These are phyloP conservation scores for Flaveria brownii DNA, from an alignment of 129 eudicot species.

Conservation along the genomic window DNA sequence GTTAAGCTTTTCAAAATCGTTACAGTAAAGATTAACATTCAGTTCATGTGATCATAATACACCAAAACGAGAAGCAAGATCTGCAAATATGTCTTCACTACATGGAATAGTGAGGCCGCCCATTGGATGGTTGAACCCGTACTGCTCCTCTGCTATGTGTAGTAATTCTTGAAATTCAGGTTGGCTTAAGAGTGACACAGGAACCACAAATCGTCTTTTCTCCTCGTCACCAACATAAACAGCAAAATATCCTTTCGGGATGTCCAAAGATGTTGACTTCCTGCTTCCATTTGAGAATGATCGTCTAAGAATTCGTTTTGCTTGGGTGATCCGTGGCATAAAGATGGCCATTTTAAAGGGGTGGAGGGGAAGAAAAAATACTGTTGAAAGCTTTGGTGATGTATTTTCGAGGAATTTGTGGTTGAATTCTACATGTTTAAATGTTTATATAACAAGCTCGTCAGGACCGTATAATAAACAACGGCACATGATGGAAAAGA, in stretches of 20 bases:
- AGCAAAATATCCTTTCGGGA: background rate
- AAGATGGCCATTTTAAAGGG: background rate
- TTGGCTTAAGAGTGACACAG: background rate
- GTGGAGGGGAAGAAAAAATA: background rate
- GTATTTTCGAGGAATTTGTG: background rate
- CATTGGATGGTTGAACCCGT: background rate
- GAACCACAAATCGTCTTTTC: constrained; percentile 6
- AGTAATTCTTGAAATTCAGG: background rate
- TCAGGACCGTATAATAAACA: background rate
- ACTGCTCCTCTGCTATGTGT: background rate
- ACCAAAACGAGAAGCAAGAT: background rate
- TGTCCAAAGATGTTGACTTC: background rate
- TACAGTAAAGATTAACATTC: background rate
- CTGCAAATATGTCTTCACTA: background rate
- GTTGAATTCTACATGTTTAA: background rate
- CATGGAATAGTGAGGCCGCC: background rate
- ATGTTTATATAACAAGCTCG: background rate
- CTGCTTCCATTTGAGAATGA: background rate
- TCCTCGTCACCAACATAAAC: background rate
- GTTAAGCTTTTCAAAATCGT: background rate
- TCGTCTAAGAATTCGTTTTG: background rate
- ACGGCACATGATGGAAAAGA: background rate
- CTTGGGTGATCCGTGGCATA: background rate
- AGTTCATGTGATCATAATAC: background rate
- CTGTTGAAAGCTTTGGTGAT: background rate